Percentiles rank a stretch among this genome's conserved stretches.
Conservation (phyloP, 2,329 filamentous ascomycete genomes). For the Penicillium sp. region DNA sequence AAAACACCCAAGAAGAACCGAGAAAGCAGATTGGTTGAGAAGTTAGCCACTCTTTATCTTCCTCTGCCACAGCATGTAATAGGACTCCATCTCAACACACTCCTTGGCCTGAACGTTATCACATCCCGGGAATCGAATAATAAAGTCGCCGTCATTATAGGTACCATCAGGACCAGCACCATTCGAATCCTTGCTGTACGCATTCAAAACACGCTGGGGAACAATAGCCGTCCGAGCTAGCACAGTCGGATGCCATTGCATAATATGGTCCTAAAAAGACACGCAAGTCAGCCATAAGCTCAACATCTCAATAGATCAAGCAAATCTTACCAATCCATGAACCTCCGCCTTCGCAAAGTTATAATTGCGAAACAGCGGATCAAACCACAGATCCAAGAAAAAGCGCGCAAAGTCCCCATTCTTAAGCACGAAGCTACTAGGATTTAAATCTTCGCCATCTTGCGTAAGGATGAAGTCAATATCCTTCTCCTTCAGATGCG, state of each 20-base stretch:
- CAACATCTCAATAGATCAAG: background rate
- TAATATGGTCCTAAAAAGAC: conserved; percentile 69
- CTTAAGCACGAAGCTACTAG: conserved; percentile 75
- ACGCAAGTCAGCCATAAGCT: conserved; percentile 27
- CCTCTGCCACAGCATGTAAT: conserved; percentile 45
- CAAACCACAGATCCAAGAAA: conserved; percentile 93
- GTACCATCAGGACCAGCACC: conserved; percentile 53
- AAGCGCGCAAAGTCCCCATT: conserved; percentile 90
- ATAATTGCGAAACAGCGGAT: conserved; percentile 89
- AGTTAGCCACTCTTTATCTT: conserved; percentile 25
- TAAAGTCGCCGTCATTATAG: conserved; percentile 82
- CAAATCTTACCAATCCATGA: conserved; percentile 73
- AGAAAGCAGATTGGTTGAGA: background rate
- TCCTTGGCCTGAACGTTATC: conserved; percentile 51
- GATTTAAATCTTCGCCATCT: conserved; percentile 75
- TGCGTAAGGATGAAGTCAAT: conserved; percentile 83
- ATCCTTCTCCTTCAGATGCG: conserved; percentile 72
- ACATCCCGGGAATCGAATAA: conserved; percentile 77
- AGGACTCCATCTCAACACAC: conserved; percentile 71
- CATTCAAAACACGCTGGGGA: conserved; percentile 81
- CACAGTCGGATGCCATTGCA: conserved; percentile 96
- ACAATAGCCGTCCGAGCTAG: conserved; percentile 85
- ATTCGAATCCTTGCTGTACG: conserved; percentile 61
- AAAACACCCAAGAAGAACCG: background rate
- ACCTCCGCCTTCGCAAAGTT: conserved; percentile 94